Evolutionary conservation across 805 yeast species (phyloP).

Genomic region (Wickerhamomyces rabaulensis): DNA sequence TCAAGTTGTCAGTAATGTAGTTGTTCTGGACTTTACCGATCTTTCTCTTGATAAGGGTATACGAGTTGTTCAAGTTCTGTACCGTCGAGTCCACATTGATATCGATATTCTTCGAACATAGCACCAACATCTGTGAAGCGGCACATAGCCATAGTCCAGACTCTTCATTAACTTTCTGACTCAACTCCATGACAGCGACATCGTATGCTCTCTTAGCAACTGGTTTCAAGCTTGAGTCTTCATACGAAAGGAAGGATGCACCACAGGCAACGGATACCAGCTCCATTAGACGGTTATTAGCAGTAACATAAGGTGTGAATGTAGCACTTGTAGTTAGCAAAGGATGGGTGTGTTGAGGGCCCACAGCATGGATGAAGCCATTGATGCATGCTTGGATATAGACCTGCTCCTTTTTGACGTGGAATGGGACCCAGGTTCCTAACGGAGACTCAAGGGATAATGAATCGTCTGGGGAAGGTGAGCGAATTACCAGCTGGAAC

Average conservation of each 20-base stretch:
- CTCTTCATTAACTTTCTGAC: conserved; percentile 2
- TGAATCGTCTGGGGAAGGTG: not conserved
- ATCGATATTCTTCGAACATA: conserved; percentile 30
- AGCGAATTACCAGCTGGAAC: not conserved
- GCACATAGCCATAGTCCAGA: not conserved
- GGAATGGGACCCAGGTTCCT: not conserved
- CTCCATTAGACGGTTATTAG: conserved; percentile 24
- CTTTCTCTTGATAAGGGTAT: conserved; percentile 30
- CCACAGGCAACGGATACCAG: conserved; percentile 38
- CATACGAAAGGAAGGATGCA: conserved; percentile 32
- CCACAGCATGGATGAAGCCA: conserved; percentile 35
- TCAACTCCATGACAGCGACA: conserved; percentile 15
- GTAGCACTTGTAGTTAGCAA: conserved; percentile 35
- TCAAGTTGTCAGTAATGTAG: not conserved
- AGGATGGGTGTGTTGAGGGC: conserved; percentile 38
- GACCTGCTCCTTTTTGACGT: conserved; percentile 2
- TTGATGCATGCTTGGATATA: conserved; percentile 27
- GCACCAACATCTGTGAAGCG: conserved; percentile 24
- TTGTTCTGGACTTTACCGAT: not conserved
- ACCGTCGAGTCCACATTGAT: conserved; percentile 3
- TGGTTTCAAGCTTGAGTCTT: conserved; percentile 22
- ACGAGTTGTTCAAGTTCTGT: conserved; percentile 30
- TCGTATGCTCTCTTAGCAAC: conserved; percentile 22
- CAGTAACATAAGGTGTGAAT: conserved; percentile 31
- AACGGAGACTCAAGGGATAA: not conserved